A percentile compares a stretch with the other conserved stretches of the same genome.
Evolutionary conservation across 2,329 filamentous ascomycete species (phyloP).

Genomic region (Coniochaeta prunicola): DNA sequence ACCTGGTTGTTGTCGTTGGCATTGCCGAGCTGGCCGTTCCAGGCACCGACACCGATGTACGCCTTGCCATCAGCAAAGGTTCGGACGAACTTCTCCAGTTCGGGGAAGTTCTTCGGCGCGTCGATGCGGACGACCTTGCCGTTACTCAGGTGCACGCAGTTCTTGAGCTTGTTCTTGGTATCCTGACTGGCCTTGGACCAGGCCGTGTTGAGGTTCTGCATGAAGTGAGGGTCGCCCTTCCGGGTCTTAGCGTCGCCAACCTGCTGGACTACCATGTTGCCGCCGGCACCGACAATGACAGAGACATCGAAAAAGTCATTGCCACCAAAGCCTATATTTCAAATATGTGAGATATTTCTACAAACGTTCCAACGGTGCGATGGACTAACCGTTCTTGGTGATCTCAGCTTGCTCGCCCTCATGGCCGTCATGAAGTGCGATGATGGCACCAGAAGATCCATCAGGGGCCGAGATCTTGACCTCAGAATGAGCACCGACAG

Average conservation of each 20-base stretch:
- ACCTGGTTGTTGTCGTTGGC: constrained; percentile 22
- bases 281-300: constrained; percentile 28
- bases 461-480: constrained; percentile 22
- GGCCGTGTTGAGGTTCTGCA: constrained; percentile 27
- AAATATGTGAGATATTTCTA: not conserved
- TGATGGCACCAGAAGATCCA: constrained; percentile 27
- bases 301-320: constrained; percentile 26
- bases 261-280: constrained; percentile 30
- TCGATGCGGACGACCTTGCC: constrained; percentile 25
- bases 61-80: constrained; percentile 28
- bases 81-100: constrained; percentile 27
- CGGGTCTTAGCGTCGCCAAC: constrained; percentile 24
- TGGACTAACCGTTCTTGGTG: constrained; percentile 26
- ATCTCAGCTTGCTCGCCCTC: constrained; percentile 32
- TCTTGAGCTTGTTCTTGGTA: constrained; percentile 23
- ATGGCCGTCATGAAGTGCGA: constrained; percentile 27
- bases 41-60: constrained; percentile 31
- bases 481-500: constrained; percentile 18
- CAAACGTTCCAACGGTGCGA: too few species aligned
- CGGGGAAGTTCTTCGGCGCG: constrained; percentile 24
- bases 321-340: constrained; percentile 8
- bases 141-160: constrained; percentile 21
- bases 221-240: constrained; percentile 29
- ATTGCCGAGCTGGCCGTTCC: constrained; percentile 23
- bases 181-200: constrained; percentile 23